phyloP scores from a whole-genome alignment of 2,329 filamentous ascomycete genomes.

The Sclerotinia trifoliorum region DNA sequence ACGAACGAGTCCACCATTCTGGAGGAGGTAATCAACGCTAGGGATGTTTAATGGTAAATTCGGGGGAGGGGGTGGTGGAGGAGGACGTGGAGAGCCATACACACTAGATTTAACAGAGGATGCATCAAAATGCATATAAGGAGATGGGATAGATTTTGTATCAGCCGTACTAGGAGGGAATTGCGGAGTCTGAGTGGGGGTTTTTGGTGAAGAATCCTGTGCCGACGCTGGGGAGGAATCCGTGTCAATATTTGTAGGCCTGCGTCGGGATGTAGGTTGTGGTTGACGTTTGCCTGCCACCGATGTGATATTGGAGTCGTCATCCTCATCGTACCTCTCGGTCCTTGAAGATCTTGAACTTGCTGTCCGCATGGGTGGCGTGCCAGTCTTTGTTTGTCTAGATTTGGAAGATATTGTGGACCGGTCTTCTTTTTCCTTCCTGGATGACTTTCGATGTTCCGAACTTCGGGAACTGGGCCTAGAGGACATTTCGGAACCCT shows the following conservation, averaged over 20 bases:
- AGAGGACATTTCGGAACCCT: slow-evolving; percentile 39
- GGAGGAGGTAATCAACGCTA: slow-evolving; percentile 86
- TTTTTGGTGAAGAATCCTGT: slow-evolving; percentile 58
- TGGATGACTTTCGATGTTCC: slow-evolving; percentile 39
- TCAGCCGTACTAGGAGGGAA: slow-evolving; percentile 41
- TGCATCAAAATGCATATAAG: slow-evolving; percentile 42
- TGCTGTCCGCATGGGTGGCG: slow-evolving; percentile 47
- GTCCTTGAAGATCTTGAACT: slow-evolving; percentile 28
- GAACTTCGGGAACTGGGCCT: slow-evolving; percentile 46
- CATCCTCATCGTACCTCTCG: slow-evolving; percentile 40
- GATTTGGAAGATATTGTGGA: slow-evolving; percentile 56
- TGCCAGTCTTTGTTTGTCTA: slow-evolving; percentile 56
- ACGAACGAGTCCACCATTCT: slow-evolving; percentile 77
- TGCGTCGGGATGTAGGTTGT: slow-evolving; percentile 44
- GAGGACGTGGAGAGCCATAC: slow-evolving; percentile 48
- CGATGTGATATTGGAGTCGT: slow-evolving; percentile 44
- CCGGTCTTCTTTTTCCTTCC: slow-evolving; percentile 44
- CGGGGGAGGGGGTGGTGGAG: slow-evolving; percentile 69
- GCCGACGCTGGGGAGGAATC: slow-evolving; percentile 49
- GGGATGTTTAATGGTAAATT: slow-evolving; percentile 63
- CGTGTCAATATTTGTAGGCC: slow-evolving; percentile 33
- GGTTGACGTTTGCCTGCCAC: slow-evolving; percentile 41
- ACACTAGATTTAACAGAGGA: slow-evolving; percentile 34
- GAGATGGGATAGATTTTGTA: slow-evolving; percentile 37
- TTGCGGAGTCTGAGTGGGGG: slow-evolving; percentile 55